Evolutionary conservation across 106 monocot species (phyloP), one percentile per base, ranked within the genome.

Genomic region (Phalaenopsis aphrodite): DNA sequence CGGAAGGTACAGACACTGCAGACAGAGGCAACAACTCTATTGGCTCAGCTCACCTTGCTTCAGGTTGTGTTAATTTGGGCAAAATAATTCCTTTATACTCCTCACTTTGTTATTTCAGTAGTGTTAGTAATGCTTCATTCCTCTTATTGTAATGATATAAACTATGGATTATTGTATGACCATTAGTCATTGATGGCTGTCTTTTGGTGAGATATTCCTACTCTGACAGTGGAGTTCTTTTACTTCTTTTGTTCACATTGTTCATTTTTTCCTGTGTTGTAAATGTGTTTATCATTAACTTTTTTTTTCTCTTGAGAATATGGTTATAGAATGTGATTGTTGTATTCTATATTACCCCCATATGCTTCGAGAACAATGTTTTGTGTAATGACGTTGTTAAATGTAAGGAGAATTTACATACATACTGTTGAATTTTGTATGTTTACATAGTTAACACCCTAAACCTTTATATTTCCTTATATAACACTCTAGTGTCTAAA

Each of bases 1-100:
- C 42, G 84, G 85, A 92, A 92, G 81, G 88, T 92, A 71, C 89
- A 90, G 39, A 92, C 86, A 8, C 85, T 92, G 82, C 92, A 89
- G 77, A 87, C 87, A 8, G 92, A 92, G 72, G 87, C 92, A 36
- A 92, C 92, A 30, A 87, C 89, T 23, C 86, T 92, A 8, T 92
- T 89, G 10, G 89, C 92, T 8, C 87, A 92, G 78, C 84, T 92
- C 43, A 92, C 89, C 47, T 78, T 86, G 41, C 76, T 92, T 56
- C 92, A 92, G 92, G 92, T 92, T 16, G 42, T 10, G 17, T 48
- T 83, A 11, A 41, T 10, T 11, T 56, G 68, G 2, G 24, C 4
- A 68, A 68, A 24, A 68, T 61, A n/a, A 2, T 61, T 61, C 18
- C 19, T 61, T 61, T 6, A 61, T 61, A 4, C 21, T 61, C 21